A percentile compares a stretch with the other conserved stretches of the same genome.
These are phyloP conservation scores for Aspergillus homomorphus DNA, from an alignment of 495 filamentous ascomycete species.

Conservation along the genomic window DNA sequence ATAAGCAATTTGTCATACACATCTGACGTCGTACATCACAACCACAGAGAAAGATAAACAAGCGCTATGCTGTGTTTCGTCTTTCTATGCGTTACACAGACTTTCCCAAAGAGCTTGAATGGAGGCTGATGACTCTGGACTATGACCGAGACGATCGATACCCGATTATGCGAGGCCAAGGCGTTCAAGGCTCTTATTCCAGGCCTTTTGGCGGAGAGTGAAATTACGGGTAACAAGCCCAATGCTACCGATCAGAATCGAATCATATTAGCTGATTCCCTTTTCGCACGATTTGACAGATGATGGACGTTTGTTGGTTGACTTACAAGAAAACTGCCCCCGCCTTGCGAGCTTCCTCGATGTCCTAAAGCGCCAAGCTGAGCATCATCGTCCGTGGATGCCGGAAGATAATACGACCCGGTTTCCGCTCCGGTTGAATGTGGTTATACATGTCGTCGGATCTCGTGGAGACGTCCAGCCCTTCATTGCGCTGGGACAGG, in stretches of 20 bases:
- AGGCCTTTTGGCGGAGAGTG: background rate
- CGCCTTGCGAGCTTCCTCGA: background rate
- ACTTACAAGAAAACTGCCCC: background rate
- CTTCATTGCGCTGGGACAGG: slow-evolving; percentile 65
- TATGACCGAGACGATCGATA: background rate
- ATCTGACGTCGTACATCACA: background rate
- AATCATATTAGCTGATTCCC: background rate
- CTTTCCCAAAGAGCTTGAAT: background rate
- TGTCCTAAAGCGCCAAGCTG: background rate
- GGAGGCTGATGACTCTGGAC: background rate
- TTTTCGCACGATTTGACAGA: background rate
- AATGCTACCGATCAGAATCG: background rate
- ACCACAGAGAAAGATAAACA: background rate
- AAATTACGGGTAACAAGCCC: background rate
- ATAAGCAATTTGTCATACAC: background rate
- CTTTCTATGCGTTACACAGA: background rate
- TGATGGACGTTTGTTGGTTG: background rate
- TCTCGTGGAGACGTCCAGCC: slow-evolving; percentile 78
- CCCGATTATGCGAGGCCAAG: background rate
- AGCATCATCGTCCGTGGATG: background rate
- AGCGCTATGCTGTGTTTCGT: background rate
- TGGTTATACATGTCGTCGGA: slow-evolving; percentile 78
- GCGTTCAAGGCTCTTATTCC: background rate
- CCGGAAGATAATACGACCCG: background rate
- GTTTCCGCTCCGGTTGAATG: slow-evolving; percentile 54